Evolutionary conservation across 495 filamentous ascomycete genomes (phyloP), one percentile per base, ranked within the genome.

Genomic region (Elaphomyces granulatus): DNA sequence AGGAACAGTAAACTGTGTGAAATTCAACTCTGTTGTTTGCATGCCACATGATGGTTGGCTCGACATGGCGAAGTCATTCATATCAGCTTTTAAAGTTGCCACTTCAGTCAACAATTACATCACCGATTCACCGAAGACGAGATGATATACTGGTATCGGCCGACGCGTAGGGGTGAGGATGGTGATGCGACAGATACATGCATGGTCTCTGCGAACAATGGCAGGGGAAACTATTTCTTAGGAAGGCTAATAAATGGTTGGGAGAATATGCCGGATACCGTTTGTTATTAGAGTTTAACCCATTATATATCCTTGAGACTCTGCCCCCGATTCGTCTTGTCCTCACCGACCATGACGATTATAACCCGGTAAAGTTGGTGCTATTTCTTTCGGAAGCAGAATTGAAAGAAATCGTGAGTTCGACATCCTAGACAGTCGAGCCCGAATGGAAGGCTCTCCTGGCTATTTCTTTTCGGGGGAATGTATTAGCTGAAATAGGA

Each of bases 111-210:
- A 54, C 6, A 45, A 55, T 20, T 62, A 65, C 45, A 65, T n/a
- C n/a, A n/a, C n/a, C n/a, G n/a, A n/a, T n/a, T 75, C 42, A 53
- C 53, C 6, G 58, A 67, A 15, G 74, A 78, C 33, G 61, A 72
- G 47, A 48, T 74, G 8, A 56, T 77, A 2, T 75, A 74, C 56
- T 77, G 73, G 72, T 77, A 74, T 48, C 63, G 71, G 7, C 69
- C 70, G 0, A 72, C 67, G 2, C 59, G 58, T 0, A 65, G 60
- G 40, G 49, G 53, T 20, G 42, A 70, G 9, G 44, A 70, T 45
- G 73, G 71, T 49, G 66, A 72, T 43, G 48, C 58, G 12, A 76
- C 72, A 20, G 74, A 78, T 48, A 74, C 61, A 0, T 72, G 67
- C 8, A 62, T 66, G 53, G 48, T 58, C 31, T 50, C 61, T 15